Conservation (phyloP, 208 protist species). For the Dictyostelium gargantuum region DNA sequence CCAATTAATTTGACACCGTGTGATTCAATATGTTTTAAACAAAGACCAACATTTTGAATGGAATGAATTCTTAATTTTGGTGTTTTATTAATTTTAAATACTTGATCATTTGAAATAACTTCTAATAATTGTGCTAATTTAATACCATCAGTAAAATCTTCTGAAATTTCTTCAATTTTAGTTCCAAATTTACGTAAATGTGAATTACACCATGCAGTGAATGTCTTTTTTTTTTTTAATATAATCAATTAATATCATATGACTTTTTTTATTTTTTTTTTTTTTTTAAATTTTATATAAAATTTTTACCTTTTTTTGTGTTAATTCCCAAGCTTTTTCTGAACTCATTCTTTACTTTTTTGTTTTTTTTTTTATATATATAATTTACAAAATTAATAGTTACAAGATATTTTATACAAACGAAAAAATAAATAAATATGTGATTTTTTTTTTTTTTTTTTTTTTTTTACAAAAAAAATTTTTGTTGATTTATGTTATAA, state of each 20-base stretch:
- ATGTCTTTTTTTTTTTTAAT: conserved; percentile 35
- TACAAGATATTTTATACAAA: too few relatives aligned
- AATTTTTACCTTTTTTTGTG: conserved; percentile 44
- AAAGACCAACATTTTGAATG: conserved; percentile 76
- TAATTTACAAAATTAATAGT: too few relatives aligned
- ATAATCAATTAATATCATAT: neutral
- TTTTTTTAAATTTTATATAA: too few relatives aligned
- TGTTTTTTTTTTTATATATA: too few relatives aligned
- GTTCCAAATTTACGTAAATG: conserved; percentile 71
- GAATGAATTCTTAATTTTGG: conserved; percentile 80
- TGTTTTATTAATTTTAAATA: conserved; percentile 72
- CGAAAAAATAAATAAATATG: too few relatives aligned
- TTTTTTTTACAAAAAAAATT: too few relatives aligned
- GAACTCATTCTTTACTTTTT: too few relatives aligned
- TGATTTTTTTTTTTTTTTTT: too few relatives aligned
- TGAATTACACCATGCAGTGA: conserved; percentile 80
- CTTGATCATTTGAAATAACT: conserved; percentile 73
- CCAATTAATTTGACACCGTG: conserved; percentile 72
- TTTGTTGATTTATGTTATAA: too few relatives aligned
- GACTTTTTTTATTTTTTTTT: neutral
- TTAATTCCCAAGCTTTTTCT: conserved; percentile 56
- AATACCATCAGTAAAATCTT: conserved; percentile 77
- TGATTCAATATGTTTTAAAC: conserved; percentile 66
- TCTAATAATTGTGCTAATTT: conserved; percentile 78
- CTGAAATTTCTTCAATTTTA: conserved; percentile 44